phyloP scores from a whole-genome alignment of 495 filamentous ascomycete species.

The Talaromyces liani region DNA sequence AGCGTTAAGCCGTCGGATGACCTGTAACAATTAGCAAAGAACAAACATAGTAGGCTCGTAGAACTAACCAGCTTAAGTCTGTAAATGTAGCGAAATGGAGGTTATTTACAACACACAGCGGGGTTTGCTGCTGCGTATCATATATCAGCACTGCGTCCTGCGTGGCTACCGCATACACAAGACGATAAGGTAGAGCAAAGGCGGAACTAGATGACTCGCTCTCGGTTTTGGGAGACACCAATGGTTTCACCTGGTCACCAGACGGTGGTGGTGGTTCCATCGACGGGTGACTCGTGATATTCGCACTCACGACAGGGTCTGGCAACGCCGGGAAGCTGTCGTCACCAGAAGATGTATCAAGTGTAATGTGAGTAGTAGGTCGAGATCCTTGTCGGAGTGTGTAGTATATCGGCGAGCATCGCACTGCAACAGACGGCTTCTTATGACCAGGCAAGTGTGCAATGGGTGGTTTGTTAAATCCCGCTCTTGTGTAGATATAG shows the following conservation, averaged over 20 bases:
- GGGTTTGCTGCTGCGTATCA: slow-evolving; percentile 94
- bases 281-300: slow-evolving; percentile 43
- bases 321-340: slow-evolving; percentile 77
- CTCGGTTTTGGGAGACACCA: slow-evolving; percentile 49
- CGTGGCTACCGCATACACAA: slow-evolving; percentile 95
- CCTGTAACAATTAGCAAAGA: slow-evolving; percentile 42
- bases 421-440: slow-evolving; percentile 94
- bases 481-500: slow-evolving; percentile 94
- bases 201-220: slow-evolving; percentile 52
- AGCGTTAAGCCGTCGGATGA: slow-evolving; percentile 86
- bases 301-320: slow-evolving; percentile 64
- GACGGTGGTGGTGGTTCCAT: slow-evolving; percentile 77
- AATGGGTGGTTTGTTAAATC: slow-evolving; percentile 94
- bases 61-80: slow-evolving; percentile 81
- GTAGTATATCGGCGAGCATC: slow-evolving; percentile 88
- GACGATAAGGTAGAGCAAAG: slow-evolving; percentile 83
- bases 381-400: slow-evolving; percentile 62
- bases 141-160: slow-evolving; percentile 95
- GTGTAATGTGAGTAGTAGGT: slow-evolving; percentile 77
- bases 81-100: slow-evolving; percentile 96
- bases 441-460: slow-evolving; percentile 98
- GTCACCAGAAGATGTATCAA: slow-evolving; percentile 85
- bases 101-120: slow-evolving; percentile 90
- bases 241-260: slow-evolving; percentile 30
- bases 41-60: neutral